Conservation (phyloP, 2,329 filamentous ascomycete genomes). For the Fusarium sublunatum region DNA sequence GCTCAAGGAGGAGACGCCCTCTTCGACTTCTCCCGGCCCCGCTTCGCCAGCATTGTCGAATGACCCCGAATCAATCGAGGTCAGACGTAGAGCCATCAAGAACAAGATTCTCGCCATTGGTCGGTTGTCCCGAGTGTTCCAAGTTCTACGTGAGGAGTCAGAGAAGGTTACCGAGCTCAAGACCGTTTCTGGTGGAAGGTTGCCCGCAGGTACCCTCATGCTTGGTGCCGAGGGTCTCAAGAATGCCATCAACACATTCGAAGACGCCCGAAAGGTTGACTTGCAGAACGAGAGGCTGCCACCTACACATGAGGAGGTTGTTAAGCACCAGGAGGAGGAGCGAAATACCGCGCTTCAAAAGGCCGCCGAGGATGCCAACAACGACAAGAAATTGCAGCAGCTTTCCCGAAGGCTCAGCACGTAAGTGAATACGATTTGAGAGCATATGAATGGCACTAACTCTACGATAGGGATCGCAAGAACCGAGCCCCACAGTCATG, state of each 20-base stretch:
- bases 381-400: constrained; percentile 86
- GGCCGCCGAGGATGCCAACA: constrained; percentile 88
- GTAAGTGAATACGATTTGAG: constrained; percentile 59
- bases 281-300: constrained; percentile 95
- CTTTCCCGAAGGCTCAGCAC: constrained; percentile 94
- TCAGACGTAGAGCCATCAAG: constrained; percentile 96
- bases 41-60: constrained; percentile 73
- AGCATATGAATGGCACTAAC: constrained; percentile 11
- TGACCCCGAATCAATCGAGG: constrained; percentile 90
- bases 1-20: constrained; percentile 85
- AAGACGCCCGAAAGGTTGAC: constrained; percentile 97
- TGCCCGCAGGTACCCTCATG: constrained; percentile 97
- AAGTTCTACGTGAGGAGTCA: constrained; percentile 96
- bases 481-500: constrained; percentile 43
- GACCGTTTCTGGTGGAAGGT: constrained; percentile 90
- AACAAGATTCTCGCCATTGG: constrained; percentile 99
- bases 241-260: constrained; percentile 95
- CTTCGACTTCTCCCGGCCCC: constrained; percentile 75
- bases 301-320: constrained; percentile 91
- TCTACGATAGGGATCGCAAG: constrained; percentile 45
- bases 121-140: constrained; percentile 95
- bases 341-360: constrained; percentile 85
- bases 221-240: constrained; percentile 98
- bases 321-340: constrained; percentile 83
- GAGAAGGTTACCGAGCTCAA: constrained; percentile 98